Evolutionary conservation across 2,329 filamentous ascomycete species (phyloP).

Genomic region (Orbilia brochopaga): DNA sequence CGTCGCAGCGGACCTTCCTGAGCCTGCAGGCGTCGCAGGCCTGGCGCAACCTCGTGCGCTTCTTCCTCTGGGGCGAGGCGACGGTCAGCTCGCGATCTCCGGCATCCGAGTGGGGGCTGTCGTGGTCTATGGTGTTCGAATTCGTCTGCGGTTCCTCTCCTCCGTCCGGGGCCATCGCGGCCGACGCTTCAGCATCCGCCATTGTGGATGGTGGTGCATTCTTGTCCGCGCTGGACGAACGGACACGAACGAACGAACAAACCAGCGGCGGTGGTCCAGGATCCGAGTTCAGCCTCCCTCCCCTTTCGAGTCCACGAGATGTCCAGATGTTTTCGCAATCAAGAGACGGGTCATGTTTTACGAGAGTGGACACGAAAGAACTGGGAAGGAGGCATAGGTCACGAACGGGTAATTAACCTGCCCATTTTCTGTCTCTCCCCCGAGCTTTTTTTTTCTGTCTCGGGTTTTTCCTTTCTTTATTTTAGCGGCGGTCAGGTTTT

Average conservation of each 20-base stretch:
- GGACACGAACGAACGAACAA: slow-evolving; percentile 9
- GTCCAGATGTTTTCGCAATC: slow-evolving; percentile 48
- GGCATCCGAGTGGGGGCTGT: slow-evolving; percentile 48
- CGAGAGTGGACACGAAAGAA: slow-evolving; percentile 48
- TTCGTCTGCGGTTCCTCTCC: slow-evolving; percentile 37
- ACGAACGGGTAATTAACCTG: slow-evolving; percentile 50
- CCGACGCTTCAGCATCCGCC: slow-evolving; percentile 50
- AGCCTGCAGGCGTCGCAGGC: slow-evolving; percentile 49
- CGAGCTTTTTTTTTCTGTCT: slow-evolving; percentile 3
- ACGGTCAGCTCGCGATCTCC: slow-evolving; percentile 45
- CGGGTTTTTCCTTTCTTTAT: slow-evolving; percentile 26
- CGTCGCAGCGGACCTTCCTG: slow-evolving; percentile 48
- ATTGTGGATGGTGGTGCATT: slow-evolving; percentile 48
- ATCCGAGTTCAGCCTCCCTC: slow-evolving; percentile 45
- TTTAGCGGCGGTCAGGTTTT: slow-evolving; percentile 48
- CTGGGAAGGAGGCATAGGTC: slow-evolving; percentile 49
- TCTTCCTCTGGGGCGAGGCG: slow-evolving; percentile 46
- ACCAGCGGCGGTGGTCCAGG: slow-evolving; percentile 23
- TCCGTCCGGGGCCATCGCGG: slow-evolving; percentile 42
- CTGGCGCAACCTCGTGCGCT: slow-evolving; percentile 49
- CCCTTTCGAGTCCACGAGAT: slow-evolving; percentile 49
- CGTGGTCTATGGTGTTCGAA: slow-evolving; percentile 43
- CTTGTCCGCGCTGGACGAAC: slow-evolving; percentile 42
- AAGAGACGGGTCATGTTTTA: slow-evolving; percentile 50
- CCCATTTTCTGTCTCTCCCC: slow-evolving; percentile 5